phyloP scores from a whole-genome alignment of 176 grass and related monocot genomes.

The Secale cereale region DNA sequence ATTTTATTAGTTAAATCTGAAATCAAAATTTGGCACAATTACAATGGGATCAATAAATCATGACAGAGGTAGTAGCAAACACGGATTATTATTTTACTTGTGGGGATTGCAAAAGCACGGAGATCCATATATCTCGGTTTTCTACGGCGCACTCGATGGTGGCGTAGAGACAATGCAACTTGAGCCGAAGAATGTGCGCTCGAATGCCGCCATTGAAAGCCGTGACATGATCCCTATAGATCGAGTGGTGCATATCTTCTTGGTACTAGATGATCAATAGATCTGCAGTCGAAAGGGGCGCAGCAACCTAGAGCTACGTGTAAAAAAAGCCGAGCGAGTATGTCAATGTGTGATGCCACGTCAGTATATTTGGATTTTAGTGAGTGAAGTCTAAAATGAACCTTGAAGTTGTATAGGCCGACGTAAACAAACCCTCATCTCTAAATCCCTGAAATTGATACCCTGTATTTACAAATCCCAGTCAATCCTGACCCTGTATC shows the following conservation, averaged over 20 bases:
- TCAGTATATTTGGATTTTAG: background rate
- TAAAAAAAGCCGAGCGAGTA: background rate
- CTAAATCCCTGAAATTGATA: too few relatives aligned
- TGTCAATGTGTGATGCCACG: conserved; percentile 9
- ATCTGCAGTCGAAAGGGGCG: background rate
- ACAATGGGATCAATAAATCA: too few relatives aligned
- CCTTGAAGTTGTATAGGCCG: too few relatives aligned
- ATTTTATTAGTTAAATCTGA: too few relatives aligned
- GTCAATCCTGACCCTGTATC: too few relatives aligned
- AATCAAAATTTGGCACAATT: too few relatives aligned
- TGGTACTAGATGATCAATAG: background rate
- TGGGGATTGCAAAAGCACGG: background rate
- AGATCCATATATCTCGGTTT: background rate
- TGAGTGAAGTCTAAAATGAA: too few relatives aligned
- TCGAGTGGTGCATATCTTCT: background rate
- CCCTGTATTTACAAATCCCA: too few relatives aligned
- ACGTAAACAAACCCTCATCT: too few relatives aligned
- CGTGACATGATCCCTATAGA: conserved; percentile 3
- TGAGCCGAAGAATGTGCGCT: conserved; percentile 23
- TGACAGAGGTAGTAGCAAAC: too few relatives aligned
- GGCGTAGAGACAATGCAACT: conserved; percentile 33
- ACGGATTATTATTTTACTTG: background rate
- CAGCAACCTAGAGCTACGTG: background rate
- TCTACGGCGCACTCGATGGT: background rate
- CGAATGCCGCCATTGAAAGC: conserved; percentile 11